Base-by-base conservation (phyloP, 2,329 filamentous ascomycete species). In the Remersonia thermophila region DNA sequence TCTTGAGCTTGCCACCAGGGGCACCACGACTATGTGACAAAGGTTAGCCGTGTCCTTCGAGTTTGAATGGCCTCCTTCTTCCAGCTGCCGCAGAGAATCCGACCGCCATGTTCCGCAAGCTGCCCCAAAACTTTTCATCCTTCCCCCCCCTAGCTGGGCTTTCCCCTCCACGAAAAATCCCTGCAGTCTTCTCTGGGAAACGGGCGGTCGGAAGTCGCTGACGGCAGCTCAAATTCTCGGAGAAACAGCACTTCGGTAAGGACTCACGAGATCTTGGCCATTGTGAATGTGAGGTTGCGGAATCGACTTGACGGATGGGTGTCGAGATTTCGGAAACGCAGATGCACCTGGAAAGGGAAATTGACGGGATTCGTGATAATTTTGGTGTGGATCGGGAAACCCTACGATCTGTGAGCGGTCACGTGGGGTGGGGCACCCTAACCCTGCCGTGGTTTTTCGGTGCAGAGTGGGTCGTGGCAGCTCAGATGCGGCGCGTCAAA, bases 1-100 rank as follows among this genome's bases (percentile, higher is more conserved):
- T 98, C 83, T 94, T 96, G 61, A 96, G 83, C 83, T 98, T 98
- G 83, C 93, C 93, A 79, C 91, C 91, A 62, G 87, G 83, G 76
- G 85, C 82, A 83, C 82, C 83, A 77, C 85, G 75, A 51, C 75
- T 80, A 55, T 54, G 49, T 37, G 33, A 35, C 42, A 35, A 39
- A 42, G 41, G 57, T 64, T 52, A 64, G 58, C 54, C 20, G 9
- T 23, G 20, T 23, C n/a, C n/a, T n/a, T n/a, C n/a, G n/a, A n/a
- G n/a, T n/a, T n/a, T n/a, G n/a, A n/a, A n/a, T n/a, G n/a, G n/a
- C n/a, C n/a, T n/a, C n/a, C n/a, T n/a, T n/a, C n/a, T n/a, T n/a
- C n/a, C n/a, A n/a, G n/a, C n/a, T 23, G 20, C 9, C 20, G 20
- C 20, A 23, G 20, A 32, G 18, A 28, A n/a, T 16, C 7, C 12